Base-by-base conservation (phyloP, 768 basidiomycete genomes). In the Russula emetica region DNA sequence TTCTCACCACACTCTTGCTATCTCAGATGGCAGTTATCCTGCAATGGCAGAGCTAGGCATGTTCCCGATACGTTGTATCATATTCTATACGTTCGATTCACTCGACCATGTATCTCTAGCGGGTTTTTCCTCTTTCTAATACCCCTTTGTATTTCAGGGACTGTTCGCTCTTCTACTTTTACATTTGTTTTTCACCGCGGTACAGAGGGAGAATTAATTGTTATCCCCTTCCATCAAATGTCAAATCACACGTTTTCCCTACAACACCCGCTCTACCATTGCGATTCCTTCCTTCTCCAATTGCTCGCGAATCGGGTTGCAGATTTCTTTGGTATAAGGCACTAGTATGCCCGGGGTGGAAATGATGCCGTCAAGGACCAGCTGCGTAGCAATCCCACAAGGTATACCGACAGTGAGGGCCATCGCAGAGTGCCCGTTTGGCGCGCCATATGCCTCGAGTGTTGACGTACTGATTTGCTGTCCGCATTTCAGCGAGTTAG, bases 341-440 rank as follows among this genome's bases (percentile, higher is more conserved):
- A 85, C 89, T 55, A 85, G 83, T 7, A 99, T 82, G 70, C 96
- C 96, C 16, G 89, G 84, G 42, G 79, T 83, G 66, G 76, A 83
- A 71, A 98, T 76, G 51, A 85, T 83, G 67, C 94, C 94, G 70
- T 98, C 94, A 53, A 99, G 79, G 28, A 99, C 84, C 66, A 94
- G 80, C 78, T 98, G 94, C 0, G 87, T 85, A 2, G 97, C 95
- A 70, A 98, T 90, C 67, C 95, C 96, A 71, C 93, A 95, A 1
- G 96, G 96, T 14, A 98, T 74, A 63, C 96, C 96, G 55, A 98
- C 96, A 28, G 89, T 88, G 36, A 83, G 76, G 58, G 94, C 94
- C 95, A 98, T 97, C 10, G 94, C 92, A 22, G 90, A 92, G 71
- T 89, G 82, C 1, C 92, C 93, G 67, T 75, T 72, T 56, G 88